Percentiles rank a stretch among this genome's conserved stretches.
phyloP scores from a whole-genome alignment of 331 rosid genomes.

The Stylosanthes scabra region DNA sequence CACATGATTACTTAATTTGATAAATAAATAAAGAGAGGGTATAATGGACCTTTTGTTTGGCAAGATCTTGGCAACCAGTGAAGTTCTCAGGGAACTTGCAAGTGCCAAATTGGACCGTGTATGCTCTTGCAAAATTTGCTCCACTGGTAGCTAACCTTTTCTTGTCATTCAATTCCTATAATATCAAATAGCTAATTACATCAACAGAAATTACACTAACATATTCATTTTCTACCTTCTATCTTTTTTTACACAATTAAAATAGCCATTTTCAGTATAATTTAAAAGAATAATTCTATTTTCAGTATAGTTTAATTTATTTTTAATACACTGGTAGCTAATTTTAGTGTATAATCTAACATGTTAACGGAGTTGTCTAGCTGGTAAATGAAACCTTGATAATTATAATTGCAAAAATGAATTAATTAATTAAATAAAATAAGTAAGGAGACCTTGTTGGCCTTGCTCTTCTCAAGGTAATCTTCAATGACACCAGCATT shows the following conservation, averaged over 20 bases:
- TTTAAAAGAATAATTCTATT: too few species aligned
- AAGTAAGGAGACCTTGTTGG: constrained; percentile 70
- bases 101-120: constrained; percentile 86
- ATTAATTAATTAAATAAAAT: background rate
- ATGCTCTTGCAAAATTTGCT: constrained; percentile 97
- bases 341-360: too few species aligned
- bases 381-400: background rate
- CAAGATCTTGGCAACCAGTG: constrained; percentile 99
- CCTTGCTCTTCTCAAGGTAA: constrained; percentile 89
- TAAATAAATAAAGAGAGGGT: background rate
- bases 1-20: background rate
- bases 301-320: too few species aligned
- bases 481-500: constrained; percentile 91
- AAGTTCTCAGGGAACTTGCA: constrained; percentile 99
- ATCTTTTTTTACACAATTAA: too few species aligned
- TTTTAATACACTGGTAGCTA: too few species aligned
- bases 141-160: constrained; percentile 95
- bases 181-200: constrained; percentile 1
- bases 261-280: too few species aligned
- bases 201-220: too few species aligned
- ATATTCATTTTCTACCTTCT: too few species aligned
- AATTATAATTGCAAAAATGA: background rate
- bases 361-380: too few species aligned
- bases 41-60: constrained; percentile 76
- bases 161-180: constrained; percentile 92